phyloP scores from a whole-genome alignment of 495 filamentous ascomycete genomes.

The Aspergillus conjunctus region DNA sequence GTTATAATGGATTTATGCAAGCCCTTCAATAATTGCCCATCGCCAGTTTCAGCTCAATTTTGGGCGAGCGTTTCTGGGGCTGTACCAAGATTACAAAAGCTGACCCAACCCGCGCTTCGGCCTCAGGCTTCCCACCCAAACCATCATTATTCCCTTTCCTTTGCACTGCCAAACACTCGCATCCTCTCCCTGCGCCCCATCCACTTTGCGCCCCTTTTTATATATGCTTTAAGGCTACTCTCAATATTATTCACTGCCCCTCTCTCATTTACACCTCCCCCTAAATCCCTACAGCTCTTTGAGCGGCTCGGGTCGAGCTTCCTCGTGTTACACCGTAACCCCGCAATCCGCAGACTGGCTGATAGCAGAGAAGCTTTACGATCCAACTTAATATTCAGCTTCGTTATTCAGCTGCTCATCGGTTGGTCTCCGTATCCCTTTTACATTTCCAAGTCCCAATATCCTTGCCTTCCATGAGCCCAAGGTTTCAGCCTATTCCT shows the following conservation, averaged over 20 bases:
- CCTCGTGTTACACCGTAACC: constrained; percentile 5
- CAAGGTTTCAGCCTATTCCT: not conserved
- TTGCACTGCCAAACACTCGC: too few species aligned
- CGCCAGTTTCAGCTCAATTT: not conserved
- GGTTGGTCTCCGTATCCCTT: not conserved
- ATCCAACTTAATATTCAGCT: not conserved
- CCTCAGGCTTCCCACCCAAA: too few species aligned
- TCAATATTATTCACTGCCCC: not conserved
- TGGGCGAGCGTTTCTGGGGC: not conserved
- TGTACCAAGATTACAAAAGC: too few species aligned
- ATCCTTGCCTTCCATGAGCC: not conserved
- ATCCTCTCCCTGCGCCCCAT: too few species aligned
- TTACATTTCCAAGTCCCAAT: not conserved
- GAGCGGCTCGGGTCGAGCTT: not conserved
- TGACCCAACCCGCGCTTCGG: too few species aligned
- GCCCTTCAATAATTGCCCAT: not conserved
- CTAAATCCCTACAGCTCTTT: not conserved
- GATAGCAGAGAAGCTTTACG: not conserved
- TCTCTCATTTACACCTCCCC: not conserved
- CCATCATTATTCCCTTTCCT: too few species aligned
- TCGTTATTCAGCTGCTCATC: not conserved
- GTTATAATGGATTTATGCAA: not conserved
- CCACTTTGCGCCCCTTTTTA: too few species aligned
- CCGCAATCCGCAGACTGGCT: constrained; percentile 3
- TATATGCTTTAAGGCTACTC: too few species aligned